Percentiles rank a stretch among this genome's conserved stretches.
Evolutionary conservation across 805 yeast species (phyloP).

Genomic region (Saccharomycopsis vini): DNA sequence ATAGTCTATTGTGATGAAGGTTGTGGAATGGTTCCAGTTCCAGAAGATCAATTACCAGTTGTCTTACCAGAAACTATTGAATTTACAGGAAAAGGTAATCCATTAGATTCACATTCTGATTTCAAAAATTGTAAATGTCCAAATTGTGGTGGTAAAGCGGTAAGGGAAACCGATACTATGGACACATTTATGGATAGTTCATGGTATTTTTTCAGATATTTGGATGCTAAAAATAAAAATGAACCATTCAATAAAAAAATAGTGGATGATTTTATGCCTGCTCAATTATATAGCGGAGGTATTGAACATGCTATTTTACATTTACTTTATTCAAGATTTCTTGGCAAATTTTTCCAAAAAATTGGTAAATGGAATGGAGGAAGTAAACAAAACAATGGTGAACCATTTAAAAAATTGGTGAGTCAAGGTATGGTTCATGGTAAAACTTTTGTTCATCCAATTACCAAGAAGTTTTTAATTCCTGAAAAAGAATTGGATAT

Average conservation of each 20-base stretch:
- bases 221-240: conserved; percentile 57
- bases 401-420: conserved; percentile 71
- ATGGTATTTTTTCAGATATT: conserved; percentile 86
- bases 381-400: conserved; percentile 37
- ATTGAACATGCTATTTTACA: conserved; percentile 95
- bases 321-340: conserved; percentile 75
- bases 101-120: conserved; percentile 55
- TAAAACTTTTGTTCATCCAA: conserved; percentile 66
- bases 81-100: conserved; percentile 48
- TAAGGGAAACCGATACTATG: conserved; percentile 95
- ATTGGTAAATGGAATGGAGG: conserved; percentile 63
- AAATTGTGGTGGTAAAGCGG: conserved; percentile 54
- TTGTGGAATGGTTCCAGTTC: conserved; percentile 92
- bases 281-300: conserved; percentile 89
- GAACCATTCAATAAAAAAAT: conserved; percentile 44
- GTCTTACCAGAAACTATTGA: conserved; percentile 48
- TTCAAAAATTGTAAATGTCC: conserved; percentile 78
- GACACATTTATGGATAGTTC: conserved; percentile 97
- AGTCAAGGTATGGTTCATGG: conserved; percentile 99
- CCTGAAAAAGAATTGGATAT: conserved; percentile 65
- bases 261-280: conserved; percentile 59
- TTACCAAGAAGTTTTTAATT: conserved; percentile 62
- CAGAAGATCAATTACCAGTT: conserved; percentile 80
- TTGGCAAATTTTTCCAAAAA: conserved; percentile 66
- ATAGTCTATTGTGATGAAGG: conserved; percentile 74